Base-by-base conservation (phyloP, 2,329 filamentous ascomycete genomes). In the Blastomyces percursus region DNA sequence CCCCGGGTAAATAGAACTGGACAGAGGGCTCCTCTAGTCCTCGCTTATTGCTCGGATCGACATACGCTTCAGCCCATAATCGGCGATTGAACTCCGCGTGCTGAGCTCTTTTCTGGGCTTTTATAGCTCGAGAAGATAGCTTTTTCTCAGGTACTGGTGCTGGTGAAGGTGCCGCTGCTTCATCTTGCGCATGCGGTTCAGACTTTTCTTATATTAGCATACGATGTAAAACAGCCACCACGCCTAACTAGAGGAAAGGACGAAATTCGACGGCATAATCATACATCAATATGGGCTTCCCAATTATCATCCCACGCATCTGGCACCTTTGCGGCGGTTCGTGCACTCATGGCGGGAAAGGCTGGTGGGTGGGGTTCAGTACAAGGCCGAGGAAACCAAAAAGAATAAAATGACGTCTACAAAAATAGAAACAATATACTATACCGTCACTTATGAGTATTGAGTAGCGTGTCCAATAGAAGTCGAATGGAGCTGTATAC, bases 251-350 rank as follows among this genome's bases (percentile, higher is more conserved):
- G 52, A 62, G 54, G 19, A 55, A 50, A n/a, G 2, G 55, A 60
- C 52, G 54, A 59, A 61, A 12, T 32, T 61, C 46, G 14, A 44
- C 44, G 11, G 46, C 46, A 16, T 44, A 64, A 64, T 69, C 71
- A 63, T 78, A 86, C 84, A 77, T 96, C 91, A 63, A 89, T 90
- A 71, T 88, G 83, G 6, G 79, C 77, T 73, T 93, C 90, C 91
- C 92, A 97, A 71, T 96, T 90, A 69, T 96, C 87, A 66, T 93
- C 91, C 93, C 93, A 96, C 24, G 91, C 92, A 73, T 91, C 85
- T 46, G 89, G 86, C 63, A 87, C 73, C 77, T 76, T 78, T 79
- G 68, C 72, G 69, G 80, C 80, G 80, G 73, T 76, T 78, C 16
- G 16, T 27, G 68, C 67, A 64, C 69, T 75, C 74, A 77, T 78